A percentile compares a stretch with the other conserved stretches of the same genome.
Conservation (phyloP, 202 grass and related monocot genomes). For the Carex arenaria region DNA sequence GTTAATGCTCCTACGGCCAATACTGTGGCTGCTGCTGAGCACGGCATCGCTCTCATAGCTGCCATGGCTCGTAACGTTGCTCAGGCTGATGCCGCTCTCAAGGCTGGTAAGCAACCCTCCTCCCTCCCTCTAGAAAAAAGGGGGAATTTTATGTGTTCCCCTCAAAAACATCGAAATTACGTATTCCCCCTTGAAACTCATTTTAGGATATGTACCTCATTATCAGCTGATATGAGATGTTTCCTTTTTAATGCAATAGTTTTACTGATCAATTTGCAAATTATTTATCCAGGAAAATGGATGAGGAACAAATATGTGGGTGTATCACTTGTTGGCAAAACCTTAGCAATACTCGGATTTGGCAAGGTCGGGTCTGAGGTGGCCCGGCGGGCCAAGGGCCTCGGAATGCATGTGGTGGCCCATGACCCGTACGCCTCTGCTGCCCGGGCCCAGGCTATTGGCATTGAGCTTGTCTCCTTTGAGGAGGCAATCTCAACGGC, state of each 20-base stretch:
- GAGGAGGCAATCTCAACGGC: slow-evolving; percentile 62
- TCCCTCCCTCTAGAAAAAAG: too few species aligned
- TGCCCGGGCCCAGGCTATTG: slow-evolving; percentile 67
- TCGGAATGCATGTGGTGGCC: slow-evolving; percentile 79
- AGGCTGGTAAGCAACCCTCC: slow-evolving; percentile 44
- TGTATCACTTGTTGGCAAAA: slow-evolving; percentile 81
- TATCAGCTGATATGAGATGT: neutral
- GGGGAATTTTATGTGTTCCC: too few species aligned
- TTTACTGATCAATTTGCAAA: neutral
- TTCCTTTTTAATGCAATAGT: neutral
- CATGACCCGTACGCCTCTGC: slow-evolving; percentile 86
- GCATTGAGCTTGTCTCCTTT: slow-evolving; percentile 66
- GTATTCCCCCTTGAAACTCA: too few species aligned
- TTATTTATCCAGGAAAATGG: slow-evolving; percentile 54
- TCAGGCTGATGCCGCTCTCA: slow-evolving; percentile 75
- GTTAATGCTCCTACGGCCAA: slow-evolving; percentile 90
- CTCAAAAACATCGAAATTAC: too few species aligned
- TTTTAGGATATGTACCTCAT: neutral
- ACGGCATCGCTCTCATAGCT: slow-evolving; percentile 61
- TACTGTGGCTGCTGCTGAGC: slow-evolving; percentile 77
- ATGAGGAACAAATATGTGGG: slow-evolving; percentile 79
- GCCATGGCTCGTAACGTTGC: slow-evolving; percentile 75
- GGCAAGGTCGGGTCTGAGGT: slow-evolving; percentile 88
- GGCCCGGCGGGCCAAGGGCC: slow-evolving; percentile 70
- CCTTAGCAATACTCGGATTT: slow-evolving; percentile 68